Base-by-base conservation (phyloP, 78 protist genomes). In the Monosiga brevicollis region DNA sequence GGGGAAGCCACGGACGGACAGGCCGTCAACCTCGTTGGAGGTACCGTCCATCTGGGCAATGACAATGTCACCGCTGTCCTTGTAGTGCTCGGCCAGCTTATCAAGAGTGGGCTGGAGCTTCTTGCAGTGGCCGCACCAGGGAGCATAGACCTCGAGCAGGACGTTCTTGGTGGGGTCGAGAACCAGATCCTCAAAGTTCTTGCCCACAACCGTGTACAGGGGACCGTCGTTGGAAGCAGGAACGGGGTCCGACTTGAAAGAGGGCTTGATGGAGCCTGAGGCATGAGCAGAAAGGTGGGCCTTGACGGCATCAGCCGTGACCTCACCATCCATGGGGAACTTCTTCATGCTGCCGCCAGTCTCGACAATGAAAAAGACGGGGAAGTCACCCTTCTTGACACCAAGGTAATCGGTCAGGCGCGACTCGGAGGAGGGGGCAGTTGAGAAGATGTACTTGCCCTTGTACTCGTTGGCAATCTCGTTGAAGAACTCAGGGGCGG, bases 101-200 rank as follows among this genome's bases (percentile, higher is more conserved):
- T 90, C 92, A 55, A 76, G 91, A 73, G 79, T 86, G 82, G 95
- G 95, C 25, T 86, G 91, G 42, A 93, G 84, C 75, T 82, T 85
- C 90, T 93, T 90, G 89, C 96, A 93, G 85, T 91, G 94, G 42
- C 96, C 94, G 85, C 96, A 93, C 96, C 96, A 90, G 40, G 96
- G 93, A 1, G 94, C 90, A 38, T 75, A 3, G 24, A 32, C 26
- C 41, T 0, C 15, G 2, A 22, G 43, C 41, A 22, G 26, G 54
- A 76, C 86, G 54, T 85, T 43, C 71, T 80, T 80, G 49, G n/a
- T 26, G 72, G 37, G 6, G 76, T 86, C 81, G n/a, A n/a, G 1
- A 49, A 62, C 84, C 34, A 88, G 43, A 72, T 38, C 70, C 37
- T 85, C 73, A 54, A 54, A 85, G 81, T 74, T 73, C 78, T 41